Conservation (phyloP, 148 eudicot species). For the Rhododendron williamsianum region DNA sequence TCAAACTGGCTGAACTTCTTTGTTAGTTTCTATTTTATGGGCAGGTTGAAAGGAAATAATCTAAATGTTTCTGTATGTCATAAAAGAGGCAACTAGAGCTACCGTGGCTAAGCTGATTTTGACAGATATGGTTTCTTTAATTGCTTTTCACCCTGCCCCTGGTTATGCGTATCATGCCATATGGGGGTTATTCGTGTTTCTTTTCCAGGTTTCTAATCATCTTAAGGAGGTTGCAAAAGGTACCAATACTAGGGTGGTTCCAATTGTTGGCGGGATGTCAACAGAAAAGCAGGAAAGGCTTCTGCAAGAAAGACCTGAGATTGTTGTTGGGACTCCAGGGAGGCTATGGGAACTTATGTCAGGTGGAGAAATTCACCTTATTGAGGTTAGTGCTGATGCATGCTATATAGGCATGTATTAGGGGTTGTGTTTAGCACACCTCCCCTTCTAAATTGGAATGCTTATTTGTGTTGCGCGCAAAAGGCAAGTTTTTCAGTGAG, state of each 20-base stretch:
- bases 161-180: neutral
- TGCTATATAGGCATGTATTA: neutral
- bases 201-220: slow-evolving; percentile 77
- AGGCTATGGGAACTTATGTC: slow-evolving; percentile 99
- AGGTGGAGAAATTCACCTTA: slow-evolving; percentile 83
- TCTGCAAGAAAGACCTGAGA: slow-evolving; percentile 81
- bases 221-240: slow-evolving; percentile 64
- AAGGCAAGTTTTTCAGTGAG: neutral
- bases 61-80: neutral
- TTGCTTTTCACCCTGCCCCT: neutral
- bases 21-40: neutral
- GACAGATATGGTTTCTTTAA: neutral
- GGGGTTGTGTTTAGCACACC: neutral
- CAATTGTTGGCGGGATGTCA: slow-evolving; percentile 97
- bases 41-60: neutral
- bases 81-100: neutral
- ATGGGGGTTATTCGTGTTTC: neutral
- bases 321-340: slow-evolving; percentile 96
- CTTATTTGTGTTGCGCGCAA: neutral
- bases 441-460: neutral
- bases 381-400: slow-evolving; percentile 57
- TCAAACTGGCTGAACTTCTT: neutral
- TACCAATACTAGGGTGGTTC: slow-evolving; percentile 64
- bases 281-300: slow-evolving; percentile 93
- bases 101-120: neutral